These are phyloP conservation scores for Dittrichia graveolens DNA, from an alignment of 129 eudicot species.

Conservation along the genomic window DNA sequence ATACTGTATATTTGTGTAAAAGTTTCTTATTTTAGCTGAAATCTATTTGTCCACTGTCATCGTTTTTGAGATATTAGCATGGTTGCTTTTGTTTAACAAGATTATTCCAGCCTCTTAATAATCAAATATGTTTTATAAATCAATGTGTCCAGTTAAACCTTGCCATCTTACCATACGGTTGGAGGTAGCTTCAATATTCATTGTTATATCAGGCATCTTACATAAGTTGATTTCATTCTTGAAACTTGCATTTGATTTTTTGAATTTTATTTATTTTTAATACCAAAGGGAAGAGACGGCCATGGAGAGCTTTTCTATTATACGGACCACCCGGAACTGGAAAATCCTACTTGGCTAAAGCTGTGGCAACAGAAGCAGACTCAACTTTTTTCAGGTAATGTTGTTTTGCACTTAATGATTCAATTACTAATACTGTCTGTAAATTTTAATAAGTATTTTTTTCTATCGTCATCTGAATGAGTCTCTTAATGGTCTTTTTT, in stretches of 20 bases:
- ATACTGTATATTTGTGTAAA: background rate
- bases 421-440: background rate
- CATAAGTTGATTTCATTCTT: slow-evolving; percentile 14
- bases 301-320: slow-evolving; percentile 65
- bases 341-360: slow-evolving; percentile 69
- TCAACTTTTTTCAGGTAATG: slow-evolving; percentile 57
- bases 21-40: background rate
- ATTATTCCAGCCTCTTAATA: background rate
- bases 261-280: background rate
- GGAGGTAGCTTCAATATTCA: background rate
- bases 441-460: background rate
- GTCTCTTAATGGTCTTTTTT: background rate
- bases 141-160: background rate
- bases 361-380: slow-evolving; percentile 69
- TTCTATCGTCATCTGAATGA: background rate
- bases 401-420: background rate
- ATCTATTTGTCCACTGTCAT: slow-evolving; percentile 4
- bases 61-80: background rate
- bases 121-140: background rate
- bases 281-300: slow-evolving; percentile 55
- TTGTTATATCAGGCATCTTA: background rate
- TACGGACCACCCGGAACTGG: slow-evolving; percentile 69
- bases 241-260: slow-evolving; percentile 5
- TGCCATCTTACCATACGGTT: background rate
- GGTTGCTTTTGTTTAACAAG: slow-evolving; percentile 6